Base-by-base conservation (phyloP, 495 filamentous ascomycete genomes). In the Bombardia bombarda region DNA sequence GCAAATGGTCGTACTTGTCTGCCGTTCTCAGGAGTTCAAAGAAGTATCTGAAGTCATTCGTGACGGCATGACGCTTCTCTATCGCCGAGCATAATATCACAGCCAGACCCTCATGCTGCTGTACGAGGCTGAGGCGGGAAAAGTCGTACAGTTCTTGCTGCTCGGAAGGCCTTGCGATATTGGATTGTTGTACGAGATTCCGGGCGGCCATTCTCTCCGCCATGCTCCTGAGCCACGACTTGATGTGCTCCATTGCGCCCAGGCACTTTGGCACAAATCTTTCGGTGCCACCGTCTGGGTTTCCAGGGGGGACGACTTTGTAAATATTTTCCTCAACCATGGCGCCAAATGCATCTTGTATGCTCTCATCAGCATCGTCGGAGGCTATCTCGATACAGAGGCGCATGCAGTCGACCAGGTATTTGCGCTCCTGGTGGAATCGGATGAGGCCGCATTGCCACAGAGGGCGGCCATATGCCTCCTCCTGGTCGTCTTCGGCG, bases 71-170 rank as follows among this genome's bases (percentile, higher is more conserved):
- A 36, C 78, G 77, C 34, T 77, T 80, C 54, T 90, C 87, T 42
- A 92, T 75, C 8, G 94, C 72, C 52, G 84, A 77, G 46, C 76
- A 81, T 17, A 90, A 56, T 35, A 90, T 82, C 7, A 82, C 74
- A 1, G 80, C 79, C n/a, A 99, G 73, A 7, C 80, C 77, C 58
- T 96, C 90, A 57, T 97, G 93, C 61, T 97, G 90, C 53, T 84
- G 76, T 13, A 76, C 74, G 22, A 97, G 70, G 50, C 82, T 88
- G 18, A 65, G 55, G 25, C 82, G 76, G 52, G 93, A 81, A 51
- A 83, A 77, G 43, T 84, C 79, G 24, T 87, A 70, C 4, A 79
- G 78, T 53, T 95, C 87, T 39, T 87, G 78, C 7, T 65, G 62
- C 51, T 95, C 87, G 42, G 73, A 68, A 3, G 78, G 55, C 40